Evolutionary conservation across 441 rosid species (phyloP), one percentile per base, ranked within the genome.

Genomic region (Pelargonium cotyledonis): DNA sequence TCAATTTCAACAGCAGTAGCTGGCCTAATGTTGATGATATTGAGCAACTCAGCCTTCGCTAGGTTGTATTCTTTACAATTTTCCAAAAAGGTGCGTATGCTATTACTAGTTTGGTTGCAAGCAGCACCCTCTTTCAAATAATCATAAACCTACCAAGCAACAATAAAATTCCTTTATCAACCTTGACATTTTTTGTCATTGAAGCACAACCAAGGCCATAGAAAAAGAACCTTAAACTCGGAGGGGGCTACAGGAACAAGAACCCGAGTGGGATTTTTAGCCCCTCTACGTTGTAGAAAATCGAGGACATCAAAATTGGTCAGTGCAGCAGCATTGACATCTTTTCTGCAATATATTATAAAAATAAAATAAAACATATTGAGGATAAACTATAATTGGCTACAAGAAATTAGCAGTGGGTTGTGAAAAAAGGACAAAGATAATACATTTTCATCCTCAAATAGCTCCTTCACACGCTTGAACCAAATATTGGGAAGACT

Each of bases 11-110:
- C 92, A 5, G 76, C 68, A 67, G 82, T 76, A 69, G 81, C 68
- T 23, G 96, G 96, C 16, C 83, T 74, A 10, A 84, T 66, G 67
- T 94, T 86, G 77, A 88, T 78, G 73, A 91, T 85, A 68, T 83
- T 89, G 73, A 94, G 89, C 64, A 86, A 73, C 88, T 91, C 97
- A 53, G 91, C 95, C 83, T 91, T 88, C 0, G 95, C 87, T 43
- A 94, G 82, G 49, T 81, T 76, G 71, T 75, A 94, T 51, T 63
- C 79, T 76, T 82, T 83, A 73, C 86, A 79, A 75, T 81, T 89
- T 3, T 80, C 85, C 40, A 82, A 26, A 68, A 87, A 86, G 58
- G 72, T 82, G 21, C 69, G 67, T 41, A 94, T 75, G 1, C 44
- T 79, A 69, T 87, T 92, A 75, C 82, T 84, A 29, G 89, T 85